A percentile compares a stretch with the other conserved stretches of the same genome.
Conservation (phyloP, 2,329 filamentous ascomycete species). For the Fusarium camptoceras region DNA sequence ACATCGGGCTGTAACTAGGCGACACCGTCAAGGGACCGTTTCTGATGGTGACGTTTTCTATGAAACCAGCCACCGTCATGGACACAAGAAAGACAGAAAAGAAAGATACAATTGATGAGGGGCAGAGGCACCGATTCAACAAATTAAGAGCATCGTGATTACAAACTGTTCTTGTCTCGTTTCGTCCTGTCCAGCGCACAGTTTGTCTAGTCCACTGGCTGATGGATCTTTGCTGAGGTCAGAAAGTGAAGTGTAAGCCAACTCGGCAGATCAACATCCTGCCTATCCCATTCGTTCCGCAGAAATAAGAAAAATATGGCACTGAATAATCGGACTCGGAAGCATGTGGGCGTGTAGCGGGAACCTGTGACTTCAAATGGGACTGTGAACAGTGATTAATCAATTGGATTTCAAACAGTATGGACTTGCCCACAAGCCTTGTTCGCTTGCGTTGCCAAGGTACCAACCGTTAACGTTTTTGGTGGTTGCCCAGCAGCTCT, state of each 20-base stretch:
- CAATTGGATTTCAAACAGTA: slow-evolving; percentile 21
- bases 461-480: slow-evolving; percentile 32
- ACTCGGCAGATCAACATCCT: slow-evolving; percentile 33
- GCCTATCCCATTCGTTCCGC: slow-evolving; percentile 32
- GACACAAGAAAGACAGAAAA: slow-evolving; percentile 16
- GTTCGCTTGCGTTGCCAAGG: slow-evolving; percentile 41
- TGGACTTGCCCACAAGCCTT: slow-evolving; percentile 25
- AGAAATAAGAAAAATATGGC: background rate
- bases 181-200: slow-evolving; percentile 20
- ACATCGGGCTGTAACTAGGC: slow-evolving; percentile 8
- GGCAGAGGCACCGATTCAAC: slow-evolving; percentile 10
- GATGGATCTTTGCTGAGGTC: slow-evolving; percentile 20
- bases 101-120: slow-evolving; percentile 12
- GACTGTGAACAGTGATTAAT: slow-evolving; percentile 8
- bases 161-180: slow-evolving; percentile 21
- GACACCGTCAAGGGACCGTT: slow-evolving; percentile 30
- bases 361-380: background rate
- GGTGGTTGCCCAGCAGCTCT: slow-evolving; percentile 36
- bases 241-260: slow-evolving; percentile 12
- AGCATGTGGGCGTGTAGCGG: slow-evolving; percentile 19
- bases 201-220: slow-evolving; percentile 7
- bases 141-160: slow-evolving; percentile 13
- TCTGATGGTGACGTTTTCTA: slow-evolving; percentile 42
- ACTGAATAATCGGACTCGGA: slow-evolving; percentile 25
- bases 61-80: slow-evolving; percentile 39